Evolutionary conservation across 768 basidiomycete species (phyloP), one percentile per base, ranked within the genome.

Genomic region (Russula virescens): DNA sequence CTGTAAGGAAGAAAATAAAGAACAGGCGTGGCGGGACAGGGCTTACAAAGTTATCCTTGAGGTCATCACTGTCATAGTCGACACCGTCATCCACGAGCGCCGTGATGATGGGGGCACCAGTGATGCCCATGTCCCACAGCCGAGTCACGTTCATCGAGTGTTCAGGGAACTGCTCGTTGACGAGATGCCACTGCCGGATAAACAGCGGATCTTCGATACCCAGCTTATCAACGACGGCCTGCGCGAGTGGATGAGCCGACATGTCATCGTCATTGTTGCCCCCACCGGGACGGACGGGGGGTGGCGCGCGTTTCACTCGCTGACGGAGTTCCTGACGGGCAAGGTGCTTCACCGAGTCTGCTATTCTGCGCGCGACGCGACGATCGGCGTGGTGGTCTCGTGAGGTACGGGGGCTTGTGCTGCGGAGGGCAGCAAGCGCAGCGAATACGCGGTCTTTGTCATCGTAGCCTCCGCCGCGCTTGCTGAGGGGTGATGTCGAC

Each of bases 1-100:
- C 38, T 38, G 23, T 19, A 16, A 2, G 19, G 38, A 10, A 31
- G 11, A 23, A 34, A 31, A 21, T 8, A 16, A 6, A 40, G 21
- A 61, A 42, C 45, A 54, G 46, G 10, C 25, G 19, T 16, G 31
- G n/a, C 5, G 34, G 42, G 10, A 9, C 13, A 11, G 52, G 6
- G 81, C 94, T 69, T 71, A 98, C 97, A 74, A 98, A 99, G 74
- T 98, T 99, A 42, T 79, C 86, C 34, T 85, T 83, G 47, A 99
- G 79, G 74, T 99, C 97, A 54, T 86, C 84, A 68, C 86, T 90
- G 51, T 83, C 83, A 74, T 94, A 91, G 73, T 98, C 97, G 66
- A 99, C 73, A 1, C 97, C 97, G 72, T 99, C 97, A 72, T 99
- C 97, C 25, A 99, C 87, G 49, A 99, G 78, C 11, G 93, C 92